Evolutionary conservation across 768 basidiomycete genomes (phyloP), one percentile per base, ranked within the genome.

Genomic region (Butyriboletus loyo): DNA sequence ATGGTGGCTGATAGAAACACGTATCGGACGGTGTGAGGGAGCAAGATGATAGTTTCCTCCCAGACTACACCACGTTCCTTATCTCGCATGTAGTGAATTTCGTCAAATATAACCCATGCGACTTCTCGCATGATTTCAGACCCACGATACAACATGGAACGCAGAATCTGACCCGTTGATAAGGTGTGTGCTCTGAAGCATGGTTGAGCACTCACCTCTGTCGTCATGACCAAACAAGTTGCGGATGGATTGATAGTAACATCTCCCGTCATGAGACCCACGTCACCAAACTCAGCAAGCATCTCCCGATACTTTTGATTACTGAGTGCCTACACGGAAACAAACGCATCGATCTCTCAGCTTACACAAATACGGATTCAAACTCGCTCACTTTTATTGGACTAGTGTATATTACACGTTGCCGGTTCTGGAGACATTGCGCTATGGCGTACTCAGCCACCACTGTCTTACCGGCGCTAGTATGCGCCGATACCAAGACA

Each of bases 31-130:
- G 85, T 87, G 69, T 97, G 92, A 9, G 97, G 97, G 11, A 99
- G 84, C 2, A 99, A 83, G 61, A 98, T 98, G 66, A 98, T 97
- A 1, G 94, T 95, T 70, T 97, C 95, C 72, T 99, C 96, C 97
- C 97, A 98, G 25, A 99, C 97, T 19, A 99, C 97, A 59, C 97
- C 97, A 60, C 97, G 90, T 68, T 99, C 97, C 64, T 93, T 93
- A 76, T 98, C 97, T 55, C 97, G 87, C 97, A 98, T 99, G 73
- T 98, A 99, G 67, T 99, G 97, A 55, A 99, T 97, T 73, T 99
- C 97, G 67, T 99, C 97, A 69, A 98, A 99, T 58, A 99, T 84
- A 51, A 98, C 96, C 97, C 97, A 99, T 1, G 95, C 94, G n/a
- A 99, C 96, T 75, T 99, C 97, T 51, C 97, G 90, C 89, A 98